These are phyloP conservation scores for Chaetomium strumarium DNA, from an alignment of 2,329 filamentous ascomycete genomes.

Conservation along the genomic window DNA sequence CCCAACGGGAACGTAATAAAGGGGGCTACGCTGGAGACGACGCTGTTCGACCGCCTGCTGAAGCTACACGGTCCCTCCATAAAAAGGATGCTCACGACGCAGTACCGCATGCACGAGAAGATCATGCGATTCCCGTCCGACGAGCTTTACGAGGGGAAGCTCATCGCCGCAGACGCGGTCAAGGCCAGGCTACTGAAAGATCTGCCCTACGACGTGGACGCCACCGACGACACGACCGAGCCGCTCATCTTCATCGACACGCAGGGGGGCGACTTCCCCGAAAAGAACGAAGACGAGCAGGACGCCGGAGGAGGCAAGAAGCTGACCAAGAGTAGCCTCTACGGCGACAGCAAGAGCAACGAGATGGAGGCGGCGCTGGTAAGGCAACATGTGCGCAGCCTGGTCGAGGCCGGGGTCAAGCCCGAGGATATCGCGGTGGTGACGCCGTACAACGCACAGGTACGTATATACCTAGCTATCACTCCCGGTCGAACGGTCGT, in stretches of 20 bases:
- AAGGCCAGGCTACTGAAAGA: conserved; percentile 68
- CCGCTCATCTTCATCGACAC: conserved; percentile 94
- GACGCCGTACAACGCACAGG: conserved; percentile 94
- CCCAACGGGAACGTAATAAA: conserved; percentile 31
- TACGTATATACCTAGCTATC: conserved; percentile 33
- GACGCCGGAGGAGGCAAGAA: conserved; percentile 37
- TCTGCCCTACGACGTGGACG: conserved; percentile 68
- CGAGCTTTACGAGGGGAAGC: conserved; percentile 75
- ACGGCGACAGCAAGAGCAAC: conserved; percentile 74
- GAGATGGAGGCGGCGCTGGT: conserved; percentile 83
- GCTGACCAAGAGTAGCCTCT: conserved; percentile 39
- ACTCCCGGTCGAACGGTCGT: background rate
- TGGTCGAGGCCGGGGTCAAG: conserved; percentile 74
- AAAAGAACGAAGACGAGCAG: conserved; percentile 66
- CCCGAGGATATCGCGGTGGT: conserved; percentile 86
- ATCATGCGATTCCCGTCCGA: conserved; percentile 95
- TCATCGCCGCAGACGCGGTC: conserved; percentile 76
- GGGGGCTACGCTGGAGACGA: conserved; percentile 70
- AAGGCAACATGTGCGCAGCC: conserved; percentile 64
- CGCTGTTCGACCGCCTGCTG: conserved; percentile 85
- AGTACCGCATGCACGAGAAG: conserved; percentile 95
- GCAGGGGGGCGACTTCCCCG: conserved; percentile 86
- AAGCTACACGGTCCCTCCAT: conserved; percentile 73
- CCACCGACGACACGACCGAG: conserved; percentile 80
- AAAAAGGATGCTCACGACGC: conserved; percentile 92